A percentile compares a stretch with the other conserved stretches of the same genome.
Conservation (phyloP, 208 protist species). For the Crithidia brevicula region DNA sequence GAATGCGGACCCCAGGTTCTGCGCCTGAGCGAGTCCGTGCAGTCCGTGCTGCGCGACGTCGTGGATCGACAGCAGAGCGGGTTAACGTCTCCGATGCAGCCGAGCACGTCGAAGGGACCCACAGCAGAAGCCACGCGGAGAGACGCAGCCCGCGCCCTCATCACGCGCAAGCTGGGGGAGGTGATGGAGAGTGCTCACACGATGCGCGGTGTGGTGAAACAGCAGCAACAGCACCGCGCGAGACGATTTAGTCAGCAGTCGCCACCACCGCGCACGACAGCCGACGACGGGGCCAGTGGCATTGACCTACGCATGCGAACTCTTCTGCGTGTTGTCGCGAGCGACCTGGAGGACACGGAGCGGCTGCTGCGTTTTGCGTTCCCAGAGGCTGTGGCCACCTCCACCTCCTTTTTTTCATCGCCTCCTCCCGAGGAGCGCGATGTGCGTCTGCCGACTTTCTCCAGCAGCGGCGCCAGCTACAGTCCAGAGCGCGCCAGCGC, state of each 20-base stretch:
- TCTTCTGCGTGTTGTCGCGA: constrained; percentile 33
- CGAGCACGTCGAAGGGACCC: neutral
- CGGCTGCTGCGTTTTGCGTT: constrained; percentile 51
- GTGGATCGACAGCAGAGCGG: constrained; percentile 1
- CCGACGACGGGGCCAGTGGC: neutral
- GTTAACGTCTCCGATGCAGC: neutral
- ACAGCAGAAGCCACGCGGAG: constrained; percentile 9
- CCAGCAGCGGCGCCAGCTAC: constrained; percentile 3
- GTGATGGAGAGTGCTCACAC: constrained; percentile 39
- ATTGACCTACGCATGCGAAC: constrained; percentile 37
- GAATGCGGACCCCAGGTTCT: constrained; percentile 17
- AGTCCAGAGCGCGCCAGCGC: neutral
- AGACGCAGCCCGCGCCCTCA: constrained; percentile 21
- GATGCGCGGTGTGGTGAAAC: constrained; percentile 30
- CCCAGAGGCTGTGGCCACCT: constrained; percentile 4
- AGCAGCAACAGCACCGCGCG: constrained; percentile 19
- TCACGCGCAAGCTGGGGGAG: constrained; percentile 40
- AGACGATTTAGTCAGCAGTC: neutral
- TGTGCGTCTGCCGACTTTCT: neutral
- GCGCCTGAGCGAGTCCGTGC: constrained; percentile 13
- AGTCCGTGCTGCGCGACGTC: constrained; percentile 8
- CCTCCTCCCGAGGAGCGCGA: neutral
- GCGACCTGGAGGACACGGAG: constrained; percentile 51
- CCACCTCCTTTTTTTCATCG: neutral
- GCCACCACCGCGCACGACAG: neutral